phyloP scores from a whole-genome alignment of 768 basidiomycete species.

The Dioszegia crocea region DNA sequence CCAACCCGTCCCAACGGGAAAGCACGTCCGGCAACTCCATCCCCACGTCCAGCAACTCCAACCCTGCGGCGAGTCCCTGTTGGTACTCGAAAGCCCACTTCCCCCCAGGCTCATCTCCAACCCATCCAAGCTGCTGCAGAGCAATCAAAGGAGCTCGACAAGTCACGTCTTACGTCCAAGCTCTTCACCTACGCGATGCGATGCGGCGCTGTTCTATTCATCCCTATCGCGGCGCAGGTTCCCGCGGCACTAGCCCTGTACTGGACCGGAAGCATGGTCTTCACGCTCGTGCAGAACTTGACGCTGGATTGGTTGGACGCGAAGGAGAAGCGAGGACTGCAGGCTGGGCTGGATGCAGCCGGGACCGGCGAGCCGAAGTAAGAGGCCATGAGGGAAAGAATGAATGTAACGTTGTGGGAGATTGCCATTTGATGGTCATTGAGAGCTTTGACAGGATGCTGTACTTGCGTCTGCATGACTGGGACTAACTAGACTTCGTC shows the following conservation, averaged over 20 bases:
- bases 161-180: slow-evolving; percentile 17
- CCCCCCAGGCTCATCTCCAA: background rate
- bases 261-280: slow-evolving; percentile 49
- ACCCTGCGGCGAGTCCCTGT: background rate
- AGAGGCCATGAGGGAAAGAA: no score
- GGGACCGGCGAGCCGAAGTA: background rate
- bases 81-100: background rate
- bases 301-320: slow-evolving; percentile 23
- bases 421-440: no score
- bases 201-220: slow-evolving; percentile 42
- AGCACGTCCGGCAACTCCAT: background rate
- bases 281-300: slow-evolving; percentile 46
- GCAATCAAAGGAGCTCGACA: background rate
- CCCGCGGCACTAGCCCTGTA: slow-evolving; percentile 50
- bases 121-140: background rate
- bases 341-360: background rate
- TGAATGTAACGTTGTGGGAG: no score
- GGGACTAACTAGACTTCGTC: background rate
- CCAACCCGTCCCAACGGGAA: background rate
- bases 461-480: background rate
- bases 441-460: background rate
- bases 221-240: slow-evolving; percentile 47
- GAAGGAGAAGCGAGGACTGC: background rate
- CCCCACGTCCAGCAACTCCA: background rate
- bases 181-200: slow-evolving; percentile 40